Evolutionary conservation across 2,329 filamentous ascomycete genomes (phyloP).

Genomic region (Chaetomiaceae sp.): DNA sequence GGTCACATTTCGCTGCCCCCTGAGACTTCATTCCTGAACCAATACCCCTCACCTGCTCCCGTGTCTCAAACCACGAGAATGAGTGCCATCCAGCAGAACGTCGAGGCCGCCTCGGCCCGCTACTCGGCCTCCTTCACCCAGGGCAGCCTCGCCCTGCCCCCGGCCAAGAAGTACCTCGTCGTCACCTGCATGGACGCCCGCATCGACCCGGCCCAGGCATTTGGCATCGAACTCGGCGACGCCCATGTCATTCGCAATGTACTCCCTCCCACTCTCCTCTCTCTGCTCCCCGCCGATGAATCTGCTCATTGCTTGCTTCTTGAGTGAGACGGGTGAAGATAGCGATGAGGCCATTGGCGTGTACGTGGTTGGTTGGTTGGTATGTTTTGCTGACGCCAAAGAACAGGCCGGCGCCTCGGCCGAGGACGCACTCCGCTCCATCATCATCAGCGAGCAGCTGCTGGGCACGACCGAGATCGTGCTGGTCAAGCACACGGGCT

Average conservation of each 20-base stretch:
- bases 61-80: slow-evolving; percentile 9
- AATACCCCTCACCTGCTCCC: too few species aligned
- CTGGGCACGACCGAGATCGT: slow-evolving; percentile 71
- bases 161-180: slow-evolving; percentile 61
- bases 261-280: neutral
- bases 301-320: neutral
- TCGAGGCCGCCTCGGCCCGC: slow-evolving; percentile 25
- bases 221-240: slow-evolving; percentile 66
- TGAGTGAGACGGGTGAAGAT: neutral
- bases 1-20: too few species aligned
- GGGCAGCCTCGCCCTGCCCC: slow-evolving; percentile 60
- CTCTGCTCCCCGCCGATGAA: neutral
- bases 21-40: too few species aligned
- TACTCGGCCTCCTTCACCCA: slow-evolving; percentile 49
- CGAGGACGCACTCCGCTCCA: slow-evolving; percentile 63
- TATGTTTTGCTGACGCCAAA: neutral
- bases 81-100: slow-evolving; percentile 25
- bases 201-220: slow-evolving; percentile 59
- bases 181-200: slow-evolving; percentile 82
- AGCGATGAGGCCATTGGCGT: too few species aligned
- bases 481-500: slow-evolving; percentile 67
- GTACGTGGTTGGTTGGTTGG: too few species aligned
- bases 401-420: slow-evolving; percentile 56
- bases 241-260: slow-evolving; percentile 72
- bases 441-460: slow-evolving; percentile 74